A percentile compares a stretch with the other conserved stretches of the same genome.
phyloP scores from a whole-genome alignment of 1,284 basidiomycete species.

The Pholiota adiposa region DNA sequence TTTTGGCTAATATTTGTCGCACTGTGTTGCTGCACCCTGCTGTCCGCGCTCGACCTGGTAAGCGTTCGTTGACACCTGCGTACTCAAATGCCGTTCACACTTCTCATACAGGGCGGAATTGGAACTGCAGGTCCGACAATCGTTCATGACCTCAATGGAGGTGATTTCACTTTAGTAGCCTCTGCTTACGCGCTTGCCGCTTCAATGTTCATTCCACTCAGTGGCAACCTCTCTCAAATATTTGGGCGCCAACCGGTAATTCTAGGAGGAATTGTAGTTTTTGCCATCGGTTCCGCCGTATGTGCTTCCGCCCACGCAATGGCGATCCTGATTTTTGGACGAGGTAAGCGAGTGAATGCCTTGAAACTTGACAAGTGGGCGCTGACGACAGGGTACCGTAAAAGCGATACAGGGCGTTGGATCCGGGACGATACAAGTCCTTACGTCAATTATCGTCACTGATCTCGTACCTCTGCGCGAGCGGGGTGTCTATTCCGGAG shows the following conservation, averaged over 20 bases:
- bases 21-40: conserved; percentile 33
- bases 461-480: conserved; percentile 45
- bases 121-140: conserved; percentile 24
- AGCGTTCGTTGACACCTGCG: conserved; percentile 6
- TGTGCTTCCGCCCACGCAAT: conserved; percentile 42
- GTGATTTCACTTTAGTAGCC: conserved; percentile 41
- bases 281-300: conserved; percentile 47
- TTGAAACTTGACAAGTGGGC: too few species aligned
- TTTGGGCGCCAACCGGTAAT: conserved; percentile 45
- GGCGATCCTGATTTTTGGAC: background rate
- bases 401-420: conserved; percentile 52
- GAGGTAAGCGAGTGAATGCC: background rate
- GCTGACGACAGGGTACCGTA: background rate
- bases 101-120: conserved; percentile 15
- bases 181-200: conserved; percentile 39
- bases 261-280: conserved; percentile 39
- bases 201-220: conserved; percentile 38
- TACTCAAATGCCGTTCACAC: background rate
- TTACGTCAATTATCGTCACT: conserved; percentile 45
- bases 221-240: conserved; percentile 29
- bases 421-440: conserved; percentile 47
- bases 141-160: conserved; percentile 32
- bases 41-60: conserved; percentile 40
- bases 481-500: conserved; percentile 18
- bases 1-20: conserved; percentile 42